Percentiles rank a stretch among this genome's conserved stretches.
These are phyloP conservation scores for Tephrocybe sp. DNA, from an alignment of 768 basidiomycete genomes.

Conservation along the genomic window DNA sequence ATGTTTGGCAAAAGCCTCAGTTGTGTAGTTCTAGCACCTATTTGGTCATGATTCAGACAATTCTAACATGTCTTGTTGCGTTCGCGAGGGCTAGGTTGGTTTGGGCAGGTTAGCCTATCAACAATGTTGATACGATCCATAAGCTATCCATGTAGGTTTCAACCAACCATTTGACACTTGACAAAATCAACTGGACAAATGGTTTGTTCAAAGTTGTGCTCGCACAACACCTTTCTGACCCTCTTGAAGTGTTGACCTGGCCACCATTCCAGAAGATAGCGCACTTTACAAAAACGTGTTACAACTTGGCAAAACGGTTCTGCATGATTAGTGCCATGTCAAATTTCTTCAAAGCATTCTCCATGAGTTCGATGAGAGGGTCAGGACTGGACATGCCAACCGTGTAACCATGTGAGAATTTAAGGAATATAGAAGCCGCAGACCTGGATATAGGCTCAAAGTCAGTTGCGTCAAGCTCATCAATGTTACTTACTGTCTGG, in stretches of 20 bases:
- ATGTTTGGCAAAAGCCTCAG: too few species aligned
- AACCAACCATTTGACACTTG: constrained; percentile 16
- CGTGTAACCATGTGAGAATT: constrained; percentile 18
- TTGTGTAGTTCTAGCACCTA: too few species aligned
- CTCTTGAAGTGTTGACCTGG: constrained; percentile 21
- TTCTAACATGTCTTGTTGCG: too few species aligned
- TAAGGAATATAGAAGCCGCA: constrained; percentile 18
- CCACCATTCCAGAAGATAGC: constrained; percentile 17
- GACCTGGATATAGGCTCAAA: neutral
- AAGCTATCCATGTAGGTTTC: too few species aligned
- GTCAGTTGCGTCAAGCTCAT: too few species aligned
- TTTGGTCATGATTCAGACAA: too few species aligned
- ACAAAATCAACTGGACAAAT: constrained; percentile 17
- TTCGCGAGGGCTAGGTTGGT: too few species aligned
- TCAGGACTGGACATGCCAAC: constrained; percentile 8
- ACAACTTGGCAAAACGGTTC: neutral
- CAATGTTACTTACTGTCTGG: constrained; percentile 6
- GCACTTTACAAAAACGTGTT: constrained; percentile 7
- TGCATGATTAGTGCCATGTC: neutral
- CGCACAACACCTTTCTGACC: constrained; percentile 10
- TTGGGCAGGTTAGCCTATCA: too few species aligned
- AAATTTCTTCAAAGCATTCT: constrained; percentile 9
- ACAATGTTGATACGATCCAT: too few species aligned
- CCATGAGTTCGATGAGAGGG: constrained; percentile 3
- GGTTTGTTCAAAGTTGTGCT: constrained; percentile 19